A percentile compares a stretch with the other conserved stretches of the same genome.
Evolutionary conservation across 2,329 filamentous ascomycete species (phyloP).

Genomic region (Paecilomyces dactylethromorphus): DNA sequence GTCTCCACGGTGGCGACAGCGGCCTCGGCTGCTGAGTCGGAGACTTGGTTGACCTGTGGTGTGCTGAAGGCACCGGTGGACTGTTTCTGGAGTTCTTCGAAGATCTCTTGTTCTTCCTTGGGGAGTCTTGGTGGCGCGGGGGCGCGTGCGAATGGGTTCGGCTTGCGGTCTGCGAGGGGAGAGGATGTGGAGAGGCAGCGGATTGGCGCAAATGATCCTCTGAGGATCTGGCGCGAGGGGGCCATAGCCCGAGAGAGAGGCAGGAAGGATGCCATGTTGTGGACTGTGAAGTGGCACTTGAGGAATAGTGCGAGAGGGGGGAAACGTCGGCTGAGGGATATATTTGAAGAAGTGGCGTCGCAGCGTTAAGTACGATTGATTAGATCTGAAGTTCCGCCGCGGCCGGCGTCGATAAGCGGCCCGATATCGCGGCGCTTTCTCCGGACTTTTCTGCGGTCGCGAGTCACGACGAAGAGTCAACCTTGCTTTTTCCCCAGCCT

Average conservation of each 20-base stretch:
- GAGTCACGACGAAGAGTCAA: background rate
- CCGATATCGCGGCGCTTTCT: constrained; percentile 20
- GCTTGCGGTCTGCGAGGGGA: constrained; percentile 16
- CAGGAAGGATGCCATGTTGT: background rate
- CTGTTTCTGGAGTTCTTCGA: constrained; percentile 74
- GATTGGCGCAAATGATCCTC: constrained; percentile 18
- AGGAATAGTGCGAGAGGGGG: background rate
- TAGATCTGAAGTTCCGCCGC: constrained; percentile 6
- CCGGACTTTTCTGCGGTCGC: constrained; percentile 6
- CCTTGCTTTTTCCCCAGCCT: background rate
- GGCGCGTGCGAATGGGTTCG: constrained; percentile 30
- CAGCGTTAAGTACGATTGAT: background rate
- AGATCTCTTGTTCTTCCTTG: constrained; percentile 81
- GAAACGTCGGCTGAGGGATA: background rate
- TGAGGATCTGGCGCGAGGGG: constrained; percentile 1
- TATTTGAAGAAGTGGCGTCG: background rate
- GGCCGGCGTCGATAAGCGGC: constrained; percentile 8
- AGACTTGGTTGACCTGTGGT: constrained; percentile 47
- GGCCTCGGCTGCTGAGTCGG: constrained; percentile 26
- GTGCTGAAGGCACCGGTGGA: constrained; percentile 74
- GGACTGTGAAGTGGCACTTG: background rate
- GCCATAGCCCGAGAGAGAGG: background rate
- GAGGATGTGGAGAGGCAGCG: background rate
- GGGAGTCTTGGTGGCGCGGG: constrained; percentile 82
- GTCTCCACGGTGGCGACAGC: constrained; percentile 3